These are phyloP conservation scores for Angophora floribunda DNA, from an alignment of 345 rosid genomes.

Conservation along the genomic window DNA sequence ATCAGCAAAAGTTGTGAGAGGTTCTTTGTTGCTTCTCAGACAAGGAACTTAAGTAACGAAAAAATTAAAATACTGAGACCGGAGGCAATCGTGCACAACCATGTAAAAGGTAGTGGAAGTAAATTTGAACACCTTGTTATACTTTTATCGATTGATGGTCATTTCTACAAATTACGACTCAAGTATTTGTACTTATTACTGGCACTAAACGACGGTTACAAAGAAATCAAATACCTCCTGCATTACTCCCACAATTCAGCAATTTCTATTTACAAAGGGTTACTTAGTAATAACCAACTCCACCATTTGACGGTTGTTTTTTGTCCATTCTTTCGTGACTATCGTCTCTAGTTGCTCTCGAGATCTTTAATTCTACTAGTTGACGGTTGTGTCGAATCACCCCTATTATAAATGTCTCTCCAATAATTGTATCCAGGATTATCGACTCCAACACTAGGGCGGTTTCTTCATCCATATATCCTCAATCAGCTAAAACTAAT, in stretches of 20 bases:
- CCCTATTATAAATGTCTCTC: background rate
- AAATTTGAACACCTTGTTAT: background rate
- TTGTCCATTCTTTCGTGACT: background rate
- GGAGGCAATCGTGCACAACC: fast-evolving
- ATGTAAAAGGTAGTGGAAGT: background rate
- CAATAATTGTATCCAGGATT: background rate
- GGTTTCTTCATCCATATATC: background rate
- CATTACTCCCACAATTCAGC: background rate
- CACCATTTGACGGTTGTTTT: background rate
- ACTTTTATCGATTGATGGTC: background rate
- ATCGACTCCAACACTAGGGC: background rate
- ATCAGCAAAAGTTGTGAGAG: background rate
- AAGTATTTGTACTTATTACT: background rate
- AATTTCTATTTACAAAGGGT: background rate
- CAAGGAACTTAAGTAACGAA: background rate
- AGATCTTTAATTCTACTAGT: background rate
- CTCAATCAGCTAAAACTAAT: background rate
- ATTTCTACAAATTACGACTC: background rate
- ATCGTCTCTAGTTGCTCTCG: background rate
- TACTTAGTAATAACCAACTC: background rate
- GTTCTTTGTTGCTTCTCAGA: background rate
- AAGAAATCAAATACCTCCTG: background rate
- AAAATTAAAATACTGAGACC: background rate
- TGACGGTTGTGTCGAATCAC: background rate
- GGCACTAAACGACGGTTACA: background rate